Conservation (phyloP, 2,329 filamentous ascomycete species). For the Penicillium aurantiogriseum region DNA sequence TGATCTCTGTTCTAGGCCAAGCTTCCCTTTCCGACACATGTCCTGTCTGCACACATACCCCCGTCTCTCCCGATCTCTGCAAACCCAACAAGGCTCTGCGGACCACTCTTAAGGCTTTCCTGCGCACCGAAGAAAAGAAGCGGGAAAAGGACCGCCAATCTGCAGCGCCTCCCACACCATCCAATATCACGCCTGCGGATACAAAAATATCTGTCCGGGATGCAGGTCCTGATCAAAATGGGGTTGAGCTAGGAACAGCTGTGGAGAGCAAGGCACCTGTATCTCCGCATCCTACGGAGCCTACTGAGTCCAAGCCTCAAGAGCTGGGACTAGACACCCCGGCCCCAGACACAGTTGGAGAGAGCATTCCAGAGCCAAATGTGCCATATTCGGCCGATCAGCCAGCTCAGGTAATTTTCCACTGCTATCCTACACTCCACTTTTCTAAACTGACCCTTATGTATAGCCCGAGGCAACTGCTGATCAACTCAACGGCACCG, state of each 20-base stretch:
- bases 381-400: slow-evolving; percentile 6
- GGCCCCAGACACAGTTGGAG: slow-evolving; percentile 5
- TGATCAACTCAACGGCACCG: slow-evolving; percentile 8
- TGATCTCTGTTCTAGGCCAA: slow-evolving; percentile 58
- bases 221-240: slow-evolving; percentile 18
- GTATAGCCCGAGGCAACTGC: slow-evolving; percentile 17
- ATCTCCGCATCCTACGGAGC: slow-evolving; percentile 6
- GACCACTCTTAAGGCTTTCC: slow-evolving; percentile 85
- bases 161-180: slow-evolving; percentile 33
- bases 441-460: background rate
- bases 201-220: slow-evolving; percentile 18
- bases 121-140: slow-evolving; percentile 90
- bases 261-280: slow-evolving; percentile 8
- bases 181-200: slow-evolving; percentile 26
- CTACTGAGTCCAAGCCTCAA: slow-evolving; percentile 15
- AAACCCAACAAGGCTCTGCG: slow-evolving; percentile 87
- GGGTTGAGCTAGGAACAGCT: slow-evolving; percentile 15
- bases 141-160: slow-evolving; percentile 61
- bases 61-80: slow-evolving; percentile 81
- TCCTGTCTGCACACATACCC: slow-evolving; percentile 89
- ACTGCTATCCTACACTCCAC: background rate
- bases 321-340: slow-evolving; percentile 5
- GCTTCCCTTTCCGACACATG: slow-evolving; percentile 73
- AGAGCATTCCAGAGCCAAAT: slow-evolving; percentile 6
- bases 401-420: slow-evolving; percentile 20